Evolutionary conservation across 2,329 filamentous ascomycete species (phyloP).

Genomic region (Colletotrichum simmondsii): DNA sequence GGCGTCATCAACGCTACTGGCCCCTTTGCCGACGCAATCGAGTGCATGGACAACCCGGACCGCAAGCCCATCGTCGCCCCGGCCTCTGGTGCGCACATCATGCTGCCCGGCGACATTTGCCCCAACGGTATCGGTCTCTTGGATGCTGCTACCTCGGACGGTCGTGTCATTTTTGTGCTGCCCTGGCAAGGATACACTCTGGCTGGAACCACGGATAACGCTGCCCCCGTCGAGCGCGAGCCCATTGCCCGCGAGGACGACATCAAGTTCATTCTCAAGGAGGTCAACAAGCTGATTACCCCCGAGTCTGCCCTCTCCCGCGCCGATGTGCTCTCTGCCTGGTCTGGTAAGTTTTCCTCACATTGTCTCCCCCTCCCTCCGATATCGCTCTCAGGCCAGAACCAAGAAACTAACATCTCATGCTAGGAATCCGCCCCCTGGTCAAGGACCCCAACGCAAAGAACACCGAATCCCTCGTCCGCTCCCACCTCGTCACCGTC

Average conservation of each 20-base stretch:
- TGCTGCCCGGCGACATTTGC: conserved; percentile 82
- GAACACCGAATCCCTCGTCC: conserved; percentile 85
- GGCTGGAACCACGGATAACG: conserved; percentile 83
- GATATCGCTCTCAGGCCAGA: background rate
- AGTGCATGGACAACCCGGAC: conserved; percentile 80
- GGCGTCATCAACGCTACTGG: conserved; percentile 88
- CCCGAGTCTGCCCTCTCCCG: conserved; percentile 81
- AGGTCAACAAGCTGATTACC: conserved; percentile 80
- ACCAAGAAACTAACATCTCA: background rate
- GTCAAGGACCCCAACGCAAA: conserved; percentile 84
- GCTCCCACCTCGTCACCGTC: conserved; percentile 82
- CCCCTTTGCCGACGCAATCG: conserved; percentile 82
- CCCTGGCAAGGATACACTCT: conserved; percentile 91
- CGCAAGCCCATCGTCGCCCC: conserved; percentile 81
- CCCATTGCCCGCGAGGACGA: conserved; percentile 81
- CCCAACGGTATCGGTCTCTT: conserved; percentile 86
- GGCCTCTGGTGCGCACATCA: conserved; percentile 84
- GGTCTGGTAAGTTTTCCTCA: conserved; percentile 69
- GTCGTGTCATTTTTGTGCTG: conserved; percentile 88
- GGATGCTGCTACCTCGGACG: conserved; percentile 83
- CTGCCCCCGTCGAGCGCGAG: conserved; percentile 74
- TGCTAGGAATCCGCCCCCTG: conserved; percentile 74
- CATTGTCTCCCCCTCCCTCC: background rate
- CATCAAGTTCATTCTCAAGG: conserved; percentile 84
- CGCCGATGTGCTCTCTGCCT: conserved; percentile 82